Evolutionary conservation across 495 filamentous ascomycete species (phyloP), one percentile per base, ranked within the genome.

Genomic region (Oidiodendron maius): DNA sequence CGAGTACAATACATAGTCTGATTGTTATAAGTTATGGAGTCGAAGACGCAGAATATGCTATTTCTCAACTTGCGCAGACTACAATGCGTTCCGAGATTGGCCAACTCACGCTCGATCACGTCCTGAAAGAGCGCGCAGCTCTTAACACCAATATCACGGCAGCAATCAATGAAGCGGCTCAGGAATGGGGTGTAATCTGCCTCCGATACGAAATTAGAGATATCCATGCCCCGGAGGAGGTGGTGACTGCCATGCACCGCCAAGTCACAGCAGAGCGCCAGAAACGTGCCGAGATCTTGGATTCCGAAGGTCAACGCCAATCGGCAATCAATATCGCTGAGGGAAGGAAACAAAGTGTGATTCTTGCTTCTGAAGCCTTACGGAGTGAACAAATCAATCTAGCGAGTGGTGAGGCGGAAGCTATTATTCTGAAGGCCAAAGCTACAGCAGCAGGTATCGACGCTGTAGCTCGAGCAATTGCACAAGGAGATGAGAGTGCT

Each of bases 81-180:
- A 98, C 93, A 0, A 98, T 98, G 93, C 89, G 93, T 51, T 89
- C 84, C 47, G 93, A 98, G 65, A 98, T 98, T 62, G 93, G 93
- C 51, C 90, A 96, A 59, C 77, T 98, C 15, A 87, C 91, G 0
- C 84, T 98, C 57, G 93, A 98, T 67, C 91, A 97, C 70, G 93
- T 98, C 32, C 76, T 98, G 18, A 95, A 96, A 61, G 93, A 98
- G 75, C 89, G 93, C 44, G 85, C 91, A 2, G 86, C 85, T 2
- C 85, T 98, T 47, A 98, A 98, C 71, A 87, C 78, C 55, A 97
- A 98, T 68, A 98, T 98, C 64, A 98, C 93, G 13, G 80, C 86
- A 46, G 94, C 94, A 15, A 96, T 98, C 75, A 98, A 98, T 70
- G 93, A 97, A 61, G 94, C 93, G 0, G 90, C 94, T 0, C 84